These are phyloP conservation scores for Fusarium circinatum DNA, from an alignment of 2,329 filamentous ascomycete genomes.

Conservation along the genomic window DNA sequence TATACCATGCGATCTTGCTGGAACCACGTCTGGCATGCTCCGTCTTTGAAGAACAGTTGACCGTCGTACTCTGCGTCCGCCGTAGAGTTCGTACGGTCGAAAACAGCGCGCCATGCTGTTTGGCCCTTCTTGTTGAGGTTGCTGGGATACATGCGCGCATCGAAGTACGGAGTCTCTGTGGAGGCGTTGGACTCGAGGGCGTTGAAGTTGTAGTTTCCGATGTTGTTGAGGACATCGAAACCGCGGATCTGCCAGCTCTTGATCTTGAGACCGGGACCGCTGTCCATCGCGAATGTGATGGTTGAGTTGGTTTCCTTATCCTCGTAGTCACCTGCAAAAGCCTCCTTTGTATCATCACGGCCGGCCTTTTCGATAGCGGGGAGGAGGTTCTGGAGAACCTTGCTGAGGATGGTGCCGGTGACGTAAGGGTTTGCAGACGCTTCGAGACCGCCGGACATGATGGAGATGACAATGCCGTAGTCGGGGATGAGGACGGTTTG, in stretches of 20 bases:
- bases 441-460: slow-evolving; percentile 51
- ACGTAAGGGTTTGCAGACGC: slow-evolving; percentile 31
- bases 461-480: slow-evolving; percentile 55
- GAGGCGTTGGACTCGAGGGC: slow-evolving; percentile 18
- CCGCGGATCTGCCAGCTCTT: slow-evolving; percentile 53
- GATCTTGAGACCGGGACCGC: slow-evolving; percentile 53
- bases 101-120: slow-evolving; percentile 48
- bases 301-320: slow-evolving; percentile 53
- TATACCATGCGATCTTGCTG: slow-evolving; percentile 48
- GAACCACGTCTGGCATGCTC: slow-evolving; percentile 47
- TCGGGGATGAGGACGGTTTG: slow-evolving; percentile 56
- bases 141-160: slow-evolving; percentile 47
- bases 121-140: slow-evolving; percentile 34
- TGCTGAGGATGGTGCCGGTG: slow-evolving; percentile 39
- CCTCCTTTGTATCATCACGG: slow-evolving; percentile 47
- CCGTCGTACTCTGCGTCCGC: slow-evolving; percentile 33
- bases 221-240: slow-evolving; percentile 53
- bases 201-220: slow-evolving; percentile 43
- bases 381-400: slow-evolving; percentile 49
- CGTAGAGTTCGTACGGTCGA: slow-evolving; percentile 38
- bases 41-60: slow-evolving; percentile 43
- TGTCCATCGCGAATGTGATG: slow-evolving; percentile 51
- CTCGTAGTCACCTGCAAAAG: slow-evolving; percentile 52
- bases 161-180: slow-evolving; percentile 21
- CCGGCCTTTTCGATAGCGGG: slow-evolving; percentile 56